Evolutionary conservation across 345 rosid species (phyloP).

Genomic region (Anastatica hierochuntica): DNA sequence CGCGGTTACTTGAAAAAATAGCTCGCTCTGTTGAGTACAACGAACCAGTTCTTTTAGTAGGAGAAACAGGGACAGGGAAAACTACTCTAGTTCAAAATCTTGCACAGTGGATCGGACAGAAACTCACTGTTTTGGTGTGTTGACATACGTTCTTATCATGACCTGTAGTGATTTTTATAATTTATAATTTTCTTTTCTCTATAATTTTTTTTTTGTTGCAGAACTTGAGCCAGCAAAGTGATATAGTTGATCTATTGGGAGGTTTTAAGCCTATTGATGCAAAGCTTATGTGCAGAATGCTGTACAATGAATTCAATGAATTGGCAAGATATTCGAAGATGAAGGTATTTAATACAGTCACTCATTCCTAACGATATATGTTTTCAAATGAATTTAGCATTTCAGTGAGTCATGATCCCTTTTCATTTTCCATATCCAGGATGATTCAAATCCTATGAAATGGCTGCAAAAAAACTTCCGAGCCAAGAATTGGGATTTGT

Average conservation of each 20-base stretch:
- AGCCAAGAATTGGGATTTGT: slow-evolving; percentile 49
- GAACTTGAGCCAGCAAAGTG: slow-evolving; percentile 99
- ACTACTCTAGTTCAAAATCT: slow-evolving; percentile 90
- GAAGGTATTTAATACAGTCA: slow-evolving; percentile 32
- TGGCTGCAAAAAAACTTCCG: slow-evolving; percentile 35
- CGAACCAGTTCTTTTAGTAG: slow-evolving; percentile 93
- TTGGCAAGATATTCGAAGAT: slow-evolving; percentile 44
- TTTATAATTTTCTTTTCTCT: background rate
- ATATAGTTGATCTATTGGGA: slow-evolving; percentile 84
- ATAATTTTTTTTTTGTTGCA: no score
- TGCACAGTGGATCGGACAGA: slow-evolving; percentile 73
- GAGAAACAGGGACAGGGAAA: slow-evolving; percentile 99
- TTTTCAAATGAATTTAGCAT: background rate
- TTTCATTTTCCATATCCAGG: slow-evolving; percentile 36
- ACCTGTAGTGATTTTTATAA: background rate
- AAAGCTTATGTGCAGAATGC: slow-evolving; percentile 48
- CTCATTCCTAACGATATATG: slow-evolving; percentile 1
- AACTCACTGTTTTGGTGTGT: slow-evolving; percentile 81
- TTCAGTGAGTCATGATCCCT: slow-evolving; percentile 15
- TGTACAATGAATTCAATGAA: slow-evolving; percentile 58
- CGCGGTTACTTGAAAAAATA: slow-evolving; percentile 67
- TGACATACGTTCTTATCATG: slow-evolving; percentile 5
- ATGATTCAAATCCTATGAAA: slow-evolving; percentile 28
- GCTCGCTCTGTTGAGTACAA: slow-evolving; percentile 75
- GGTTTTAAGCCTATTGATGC: slow-evolving; percentile 93